Conservation (phyloP, 495 filamentous ascomycete species). For the Neurospora sp. region DNA sequence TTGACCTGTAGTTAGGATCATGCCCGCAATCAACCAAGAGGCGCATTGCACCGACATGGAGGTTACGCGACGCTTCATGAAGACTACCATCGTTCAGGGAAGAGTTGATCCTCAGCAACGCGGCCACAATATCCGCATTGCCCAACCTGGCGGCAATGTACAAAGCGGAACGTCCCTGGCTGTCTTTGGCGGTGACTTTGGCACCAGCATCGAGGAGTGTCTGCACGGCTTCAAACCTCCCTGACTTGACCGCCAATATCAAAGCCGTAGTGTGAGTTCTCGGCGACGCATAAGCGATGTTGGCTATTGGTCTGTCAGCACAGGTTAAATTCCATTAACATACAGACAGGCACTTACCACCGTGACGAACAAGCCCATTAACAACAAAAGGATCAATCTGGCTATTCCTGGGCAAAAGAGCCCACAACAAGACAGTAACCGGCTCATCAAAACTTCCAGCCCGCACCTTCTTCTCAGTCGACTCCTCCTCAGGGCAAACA, state of each 20-base stretch:
- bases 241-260: conserved; percentile 26
- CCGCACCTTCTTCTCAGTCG: conserved; percentile 5
- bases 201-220: conserved; percentile 28
- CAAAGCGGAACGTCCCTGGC: conserved; percentile 28
- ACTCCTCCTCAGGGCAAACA: conserved; percentile 5
- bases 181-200: conserved; percentile 27
- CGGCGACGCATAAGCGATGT: conserved; percentile 29
- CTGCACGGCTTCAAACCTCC: conserved; percentile 25
- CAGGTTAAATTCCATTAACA: neutral
- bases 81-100: conserved; percentile 32
- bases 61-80: conserved; percentile 31
- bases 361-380: conserved; percentile 26
- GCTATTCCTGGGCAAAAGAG: conserved; percentile 28
- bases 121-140: conserved; percentile 9
- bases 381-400: conserved; percentile 24
- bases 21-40: conserved; percentile 30
- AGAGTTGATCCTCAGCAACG: conserved; percentile 12
- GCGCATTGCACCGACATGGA: conserved; percentile 26
- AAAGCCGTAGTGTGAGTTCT: conserved; percentile 29
- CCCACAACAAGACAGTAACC: conserved; percentile 32
- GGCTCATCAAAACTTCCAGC: conserved; percentile 21
- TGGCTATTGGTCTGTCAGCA: conserved; percentile 17
- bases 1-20: conserved; percentile 32
- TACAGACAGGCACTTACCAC: conserved; percentile 15
- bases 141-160: conserved; percentile 26